Conservation (phyloP, 371 early-diverging fungal genomes). For the Rhizopus stolonifer region DNA sequence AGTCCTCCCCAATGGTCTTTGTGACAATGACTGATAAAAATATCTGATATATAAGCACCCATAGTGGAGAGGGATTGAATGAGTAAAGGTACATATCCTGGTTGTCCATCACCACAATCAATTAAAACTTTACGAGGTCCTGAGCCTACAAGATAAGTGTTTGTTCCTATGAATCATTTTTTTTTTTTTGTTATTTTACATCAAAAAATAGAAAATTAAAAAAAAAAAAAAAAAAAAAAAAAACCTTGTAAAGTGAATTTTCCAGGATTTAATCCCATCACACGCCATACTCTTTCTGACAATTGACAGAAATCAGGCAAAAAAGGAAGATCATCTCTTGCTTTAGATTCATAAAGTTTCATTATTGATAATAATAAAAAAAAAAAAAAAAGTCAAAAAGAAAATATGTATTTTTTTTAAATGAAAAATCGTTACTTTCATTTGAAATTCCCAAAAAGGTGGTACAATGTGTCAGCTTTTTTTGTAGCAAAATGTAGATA, state of each 20-base stretch:
- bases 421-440: not conserved
- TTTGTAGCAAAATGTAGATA: not conserved
- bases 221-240: too few relatives aligned
- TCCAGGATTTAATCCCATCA: slow-evolving; percentile 79
- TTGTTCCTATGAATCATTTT: slow-evolving; percentile 78
- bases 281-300: slow-evolving; percentile 52
- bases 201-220: too few relatives aligned
- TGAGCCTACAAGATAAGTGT: slow-evolving; percentile 78
- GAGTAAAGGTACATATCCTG: slow-evolving; percentile 60
- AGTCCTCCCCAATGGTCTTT: slow-evolving; percentile 82
- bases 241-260: slow-evolving; percentile 78
- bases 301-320: slow-evolving; percentile 47
- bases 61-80: slow-evolving; percentile 37
- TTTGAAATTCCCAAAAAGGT: not conserved
- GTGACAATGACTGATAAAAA: slow-evolving; percentile 83
- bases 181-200: too few relatives aligned
- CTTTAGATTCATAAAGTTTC: slow-evolving; percentile 9
- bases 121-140: slow-evolving; percentile 66
- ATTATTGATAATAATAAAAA: slow-evolving; percentile 1
- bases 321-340: slow-evolving; percentile 18
- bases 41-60: slow-evolving; percentile 53
- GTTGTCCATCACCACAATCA: slow-evolving; percentile 77
- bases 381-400: not conserved
- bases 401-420: not conserved
- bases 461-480: not conserved